Base-by-base conservation (phyloP, 2,329 filamentous ascomycete genomes). In the Chaetomium olivaceum region DNA sequence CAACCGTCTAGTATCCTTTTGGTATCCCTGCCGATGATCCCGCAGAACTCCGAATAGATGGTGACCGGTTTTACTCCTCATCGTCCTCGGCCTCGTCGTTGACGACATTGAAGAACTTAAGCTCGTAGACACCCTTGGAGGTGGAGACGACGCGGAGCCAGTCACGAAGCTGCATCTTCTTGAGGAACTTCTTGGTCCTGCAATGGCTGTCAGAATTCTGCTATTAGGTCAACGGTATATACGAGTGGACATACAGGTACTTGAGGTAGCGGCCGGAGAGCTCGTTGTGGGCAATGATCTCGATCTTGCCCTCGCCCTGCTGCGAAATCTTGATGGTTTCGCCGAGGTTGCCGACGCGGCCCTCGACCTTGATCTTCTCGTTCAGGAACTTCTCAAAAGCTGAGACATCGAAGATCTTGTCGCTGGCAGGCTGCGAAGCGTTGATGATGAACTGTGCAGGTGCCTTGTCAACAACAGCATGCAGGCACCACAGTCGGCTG, bases 91-190 rank as follows among this genome's bases (percentile, higher is more conserved):
- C 93, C 81, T 93, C 94, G 81, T 99, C 95, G 83, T 96, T 95
- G 78, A 97, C 94, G 79, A 99, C 93, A 88, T 99, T 99, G 93
- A 96, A 99, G 93, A 99, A 99, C 87, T 96, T 93, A 83, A 99
- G 91, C 88, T 97, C 93, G 87, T 99, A 99, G 73, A 97, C 93
- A 80, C 95, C 94, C 86, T 94, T 94, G 81, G 91, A 93, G 80
- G 94, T 98, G 76, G 93, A 96, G 79, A 99, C 95, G 76, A 99
- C 94, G 78, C 95, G 93, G 79, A 99, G 91, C 95, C 95, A 99
- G 88, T 99, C 95, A 85, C 95, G 92, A 81, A 99, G 92, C 89
- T 98, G 94, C 88, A 97, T 92, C 92, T 99, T 99, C 93, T 99
- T 99, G 83, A 99, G 91, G 91, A 97, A 99, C 89, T 99, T 99